Percentiles rank a stretch among this genome's conserved stretches.
These are phyloP conservation scores for Clohesyomyces aquaticus DNA, from an alignment of 495 filamentous ascomycete genomes.

Conservation along the genomic window DNA sequence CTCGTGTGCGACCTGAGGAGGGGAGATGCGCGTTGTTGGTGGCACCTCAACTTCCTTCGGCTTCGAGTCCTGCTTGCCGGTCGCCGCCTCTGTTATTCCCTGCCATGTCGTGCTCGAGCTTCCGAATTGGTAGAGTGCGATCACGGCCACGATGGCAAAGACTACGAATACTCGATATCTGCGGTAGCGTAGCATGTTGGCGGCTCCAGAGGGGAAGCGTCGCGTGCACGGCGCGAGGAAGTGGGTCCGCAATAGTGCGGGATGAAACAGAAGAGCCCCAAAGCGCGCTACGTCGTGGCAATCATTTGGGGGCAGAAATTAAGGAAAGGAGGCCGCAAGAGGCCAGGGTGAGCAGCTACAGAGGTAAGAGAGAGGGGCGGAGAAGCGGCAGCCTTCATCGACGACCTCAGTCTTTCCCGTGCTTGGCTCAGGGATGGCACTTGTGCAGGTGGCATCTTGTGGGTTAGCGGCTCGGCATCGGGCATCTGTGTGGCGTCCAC, in stretches of 20 bases:
- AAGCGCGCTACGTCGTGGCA: not conserved
- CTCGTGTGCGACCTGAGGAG: slow-evolving; percentile 31
- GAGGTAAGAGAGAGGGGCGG: not conserved
- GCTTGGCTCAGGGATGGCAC: too few species aligned
- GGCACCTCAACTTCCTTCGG: slow-evolving; percentile 47
- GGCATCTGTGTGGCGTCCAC: too few species aligned
- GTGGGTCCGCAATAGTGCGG: not conserved
- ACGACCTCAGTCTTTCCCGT: too few species aligned
- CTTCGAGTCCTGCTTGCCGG: slow-evolving; percentile 27
- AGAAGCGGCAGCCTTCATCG: too few species aligned
- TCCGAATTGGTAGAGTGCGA: slow-evolving; percentile 67
- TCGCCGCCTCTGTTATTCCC: not conserved
- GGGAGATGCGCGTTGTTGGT: slow-evolving; percentile 22
- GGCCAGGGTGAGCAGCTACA: not conserved
- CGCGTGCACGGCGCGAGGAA: slow-evolving; percentile 25
- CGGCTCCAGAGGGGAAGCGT: not conserved
- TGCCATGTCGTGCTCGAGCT: slow-evolving; percentile 39
- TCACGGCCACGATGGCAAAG: slow-evolving; percentile 66
- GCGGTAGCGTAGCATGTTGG: slow-evolving; percentile 71
- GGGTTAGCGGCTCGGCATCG: too few species aligned
- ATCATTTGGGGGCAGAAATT: slow-evolving; percentile 1
- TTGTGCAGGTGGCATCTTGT: too few species aligned
- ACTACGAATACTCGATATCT: slow-evolving; percentile 75
- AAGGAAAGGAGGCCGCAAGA: not conserved
- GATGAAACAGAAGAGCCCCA: not conserved